Base-by-base conservation (phyloP, 768 basidiomycete species). In the Pleurotus citrinopileatus region DNA sequence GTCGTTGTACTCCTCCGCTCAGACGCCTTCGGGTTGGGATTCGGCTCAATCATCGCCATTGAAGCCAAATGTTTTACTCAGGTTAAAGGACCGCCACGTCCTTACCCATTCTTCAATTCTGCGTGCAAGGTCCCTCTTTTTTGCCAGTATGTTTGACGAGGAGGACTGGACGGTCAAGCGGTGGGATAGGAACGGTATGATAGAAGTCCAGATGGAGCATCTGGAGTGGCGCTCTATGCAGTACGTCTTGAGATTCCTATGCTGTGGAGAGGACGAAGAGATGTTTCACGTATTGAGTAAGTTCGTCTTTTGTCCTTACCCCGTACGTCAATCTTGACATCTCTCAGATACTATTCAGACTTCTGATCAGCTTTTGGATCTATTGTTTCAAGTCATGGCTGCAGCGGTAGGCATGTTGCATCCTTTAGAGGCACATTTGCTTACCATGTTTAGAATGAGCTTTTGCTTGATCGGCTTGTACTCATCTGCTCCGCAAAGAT, bases 381-480 rank as follows among this genome's bases (percentile, higher is more conserved):
- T 94, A 59, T 80, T 94, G 70, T 93, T 97, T 57, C 83, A 87
- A 19, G 85, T 98, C 13, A 81, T 97, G 68, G 86, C 86, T 29
- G 87, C 83, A 15, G 92, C 94, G 29, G 93, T 94, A 65, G 66
- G 81, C 73, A 25, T 23, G 20, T 12, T 9, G 32, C 36, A 2
- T 34, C 25, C 32, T 32, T 53, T 47, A 8, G 10, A 12, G 17
- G n/a, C n/a, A 44, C 7, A 15, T 42, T 28, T 46, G 7, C 19
- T 61, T 45, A 8, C 4, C 7, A 23, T 25, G 29, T 5, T 3
- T 57, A 95, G 88, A 94, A 89, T 58, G 94, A 98, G 68, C 71
- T 98, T 2, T 78, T 97, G 7, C 73, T 98, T n/a, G 91, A 91
- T 62, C 84, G 86, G 17, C 80, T 98, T 17, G 80, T 92, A 29